A percentile compares a stretch with the other conserved stretches of the same genome.
Conservation (phyloP, 225 moss, liverwort and hornwort genomes). For the Marchantia polymorpha region DNA sequence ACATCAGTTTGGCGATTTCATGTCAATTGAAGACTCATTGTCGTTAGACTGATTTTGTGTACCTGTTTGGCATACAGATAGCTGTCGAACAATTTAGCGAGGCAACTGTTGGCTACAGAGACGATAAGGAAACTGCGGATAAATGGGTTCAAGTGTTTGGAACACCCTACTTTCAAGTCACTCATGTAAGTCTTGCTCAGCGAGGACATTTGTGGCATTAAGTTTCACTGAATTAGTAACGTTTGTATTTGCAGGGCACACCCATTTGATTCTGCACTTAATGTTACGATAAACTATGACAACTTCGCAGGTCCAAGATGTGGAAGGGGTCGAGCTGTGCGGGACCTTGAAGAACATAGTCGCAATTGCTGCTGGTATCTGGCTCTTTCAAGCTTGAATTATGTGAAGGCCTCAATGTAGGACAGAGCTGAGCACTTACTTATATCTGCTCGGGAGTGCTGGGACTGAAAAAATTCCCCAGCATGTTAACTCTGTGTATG, state of each 20-base stretch:
- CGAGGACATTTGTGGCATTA: too few species aligned
- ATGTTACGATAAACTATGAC: not conserved
- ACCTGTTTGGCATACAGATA: slow-evolving; percentile 31
- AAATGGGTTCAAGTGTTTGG: slow-evolving; percentile 61
- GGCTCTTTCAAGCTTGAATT: not conserved
- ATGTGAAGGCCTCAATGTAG: not conserved
- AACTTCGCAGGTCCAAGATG: slow-evolving; percentile 57
- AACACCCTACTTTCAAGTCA: slow-evolving; percentile 62
- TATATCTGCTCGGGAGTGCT: not conserved
- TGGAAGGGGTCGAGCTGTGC: slow-evolving; percentile 75
- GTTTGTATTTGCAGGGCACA: not conserved
- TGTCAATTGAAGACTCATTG: too few species aligned
- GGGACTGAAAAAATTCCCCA: not conserved
- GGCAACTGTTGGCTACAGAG: slow-evolving; percentile 64
- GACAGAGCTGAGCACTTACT: not conserved
- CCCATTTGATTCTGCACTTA: not conserved
- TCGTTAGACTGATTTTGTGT: too few species aligned
- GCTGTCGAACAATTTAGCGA: slow-evolving; percentile 66
- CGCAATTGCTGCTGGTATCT: slow-evolving; percentile 65
- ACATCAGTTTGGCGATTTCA: not conserved
- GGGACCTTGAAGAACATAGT: slow-evolving; percentile 76
- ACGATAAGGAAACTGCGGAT: slow-evolving; percentile 43
- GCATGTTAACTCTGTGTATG: not conserved
- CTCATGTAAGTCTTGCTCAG: slow-evolving; percentile 39
- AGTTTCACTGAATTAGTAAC: not conserved